Base-by-base conservation (phyloP, 257 asterid genomes). In the Solanum verrucosum region DNA sequence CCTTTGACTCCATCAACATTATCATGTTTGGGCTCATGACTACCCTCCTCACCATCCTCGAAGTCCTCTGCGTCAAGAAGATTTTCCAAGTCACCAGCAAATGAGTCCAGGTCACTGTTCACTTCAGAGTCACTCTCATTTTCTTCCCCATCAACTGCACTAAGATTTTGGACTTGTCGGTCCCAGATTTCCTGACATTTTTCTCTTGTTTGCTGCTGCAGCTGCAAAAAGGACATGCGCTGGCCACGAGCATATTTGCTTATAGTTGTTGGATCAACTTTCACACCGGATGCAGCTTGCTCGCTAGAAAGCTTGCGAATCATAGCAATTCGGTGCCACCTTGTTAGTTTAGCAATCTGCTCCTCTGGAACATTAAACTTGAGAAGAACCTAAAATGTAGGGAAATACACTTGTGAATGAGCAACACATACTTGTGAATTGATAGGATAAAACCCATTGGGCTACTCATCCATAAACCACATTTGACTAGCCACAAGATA, bases 141-240 rank as follows among this genome's bases (percentile, higher is more conserved):
- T 85, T 95, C 99, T 88, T 97, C 99, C 77, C 96, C 98, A 42
- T 96, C 99, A 87, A 91, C 95, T 79, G 95, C 90, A 88, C 94
- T 91, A 72, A 97, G 98, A 91, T 96, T 96, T 88, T 94, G 99
- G 89, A 92, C 92, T 90, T 96, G 99, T 44, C 99, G 94, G 84
- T 96, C 99, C 99, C 99, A 96, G 89, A 97, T 95, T 90, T 97
- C 99, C 90, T 97, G 99, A 90, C 99, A 97, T 91, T 97, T 97
- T 90, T 97, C 99, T 91, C 99, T 92, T 11, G 99, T 95, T 93
- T 97, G 99, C 93, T 97, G 99, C 96, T 97, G 99, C 90, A 97
- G 94, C 90, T 97, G 99, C 94, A 94, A 93, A 92, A 97, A 97
- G 87, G 99, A 97, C 99, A 97, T 97, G 15, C 99, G 94, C 88